Evolutionary conservation across 2,329 filamentous ascomycete species (phyloP).

Genomic region (Trichoderma asperellum): DNA sequence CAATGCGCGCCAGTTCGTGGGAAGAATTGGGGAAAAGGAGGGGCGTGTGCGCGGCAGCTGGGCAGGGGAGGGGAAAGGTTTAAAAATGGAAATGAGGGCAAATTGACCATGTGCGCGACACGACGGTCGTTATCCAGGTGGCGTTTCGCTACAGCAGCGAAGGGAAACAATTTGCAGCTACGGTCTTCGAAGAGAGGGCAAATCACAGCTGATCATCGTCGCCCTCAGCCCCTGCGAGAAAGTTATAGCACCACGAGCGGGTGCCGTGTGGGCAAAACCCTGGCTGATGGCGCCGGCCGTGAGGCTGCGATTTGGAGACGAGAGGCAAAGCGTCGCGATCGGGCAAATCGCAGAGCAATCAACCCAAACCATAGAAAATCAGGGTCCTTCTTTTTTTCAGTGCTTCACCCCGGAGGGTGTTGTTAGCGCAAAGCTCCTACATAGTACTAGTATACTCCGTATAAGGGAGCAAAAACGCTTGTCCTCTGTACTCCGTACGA

Average conservation of each 20-base stretch:
- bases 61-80: conserved; percentile 1
- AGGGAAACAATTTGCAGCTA: not conserved
- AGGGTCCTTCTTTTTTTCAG: conserved; percentile 8
- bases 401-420: conserved; percentile 15
- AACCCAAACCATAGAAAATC: conserved; percentile 23
- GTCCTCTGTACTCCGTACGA: not conserved
- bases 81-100: not conserved
- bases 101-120: not conserved
- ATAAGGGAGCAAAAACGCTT: not conserved
- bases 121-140: not conserved
- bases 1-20: not conserved
- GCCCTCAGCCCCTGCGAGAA: not conserved
- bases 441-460: no score
- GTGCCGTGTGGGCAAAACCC: not conserved
- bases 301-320: conserved; percentile 17
- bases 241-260: not conserved
- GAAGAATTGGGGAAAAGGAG: not conserved
- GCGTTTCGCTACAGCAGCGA: not conserved
- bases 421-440: conserved; percentile 3
- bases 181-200: not conserved
- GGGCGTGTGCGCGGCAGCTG: conserved; percentile 19
- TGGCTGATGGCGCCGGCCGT: conserved; percentile 10
- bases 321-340: conserved; percentile 15
- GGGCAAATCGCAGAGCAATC: conserved; percentile 27
- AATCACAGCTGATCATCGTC: not conserved